Base-by-base conservation (phyloP, 352 stramenopile species). In the Globisporangium irregulare region DNA sequence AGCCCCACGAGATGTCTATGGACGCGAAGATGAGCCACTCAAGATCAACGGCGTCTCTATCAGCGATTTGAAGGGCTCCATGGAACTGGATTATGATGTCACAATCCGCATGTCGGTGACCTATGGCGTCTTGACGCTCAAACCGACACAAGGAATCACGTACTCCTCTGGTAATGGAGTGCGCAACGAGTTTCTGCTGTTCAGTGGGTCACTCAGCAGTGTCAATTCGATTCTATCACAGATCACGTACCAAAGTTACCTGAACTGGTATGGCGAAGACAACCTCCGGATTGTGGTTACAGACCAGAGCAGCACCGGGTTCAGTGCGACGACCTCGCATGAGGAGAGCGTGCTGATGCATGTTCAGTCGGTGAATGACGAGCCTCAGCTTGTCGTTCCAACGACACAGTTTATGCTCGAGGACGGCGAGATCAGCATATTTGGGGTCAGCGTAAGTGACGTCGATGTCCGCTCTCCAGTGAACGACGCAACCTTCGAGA, bases 241-340 rank as follows among this genome's bases (percentile, higher is more conserved):
- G 0, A 59, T 92, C 14, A 78, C 71, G 54, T 94, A 92, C 61
- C 69, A 79, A 55, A 74, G 72, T 14, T 91, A 87, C 25, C 61
- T 91, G 55, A 91, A 94, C 50, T 92, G 86, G 86, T 90, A 91
- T 50, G 86, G 86, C 25, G 67, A 86, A 27, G 86, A 94, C 43
- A 72, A 73, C 6, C 69, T 94, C 0, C 65, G 59, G 20, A 51
- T 94, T 5, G 76, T 81, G 22, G 81, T 92, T 18, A 77, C 79
- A 24, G 80, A 92, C 34, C 82, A 92, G 78, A 80, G 77, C 22
- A 83, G 83, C 18, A 91, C 81, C 4, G 86, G 82, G 2, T 94
- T 85, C 48, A 76, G 70, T 24, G 34, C 70, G 12, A 66, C 72
- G 8, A 76, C 72, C 10, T 76, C 72, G 5, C 71, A 89, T 38